Evolutionary conservation across 495 filamentous ascomycete species (phyloP), one percentile per base, ranked within the genome.

Genomic region (Penicillium alfredii): DNA sequence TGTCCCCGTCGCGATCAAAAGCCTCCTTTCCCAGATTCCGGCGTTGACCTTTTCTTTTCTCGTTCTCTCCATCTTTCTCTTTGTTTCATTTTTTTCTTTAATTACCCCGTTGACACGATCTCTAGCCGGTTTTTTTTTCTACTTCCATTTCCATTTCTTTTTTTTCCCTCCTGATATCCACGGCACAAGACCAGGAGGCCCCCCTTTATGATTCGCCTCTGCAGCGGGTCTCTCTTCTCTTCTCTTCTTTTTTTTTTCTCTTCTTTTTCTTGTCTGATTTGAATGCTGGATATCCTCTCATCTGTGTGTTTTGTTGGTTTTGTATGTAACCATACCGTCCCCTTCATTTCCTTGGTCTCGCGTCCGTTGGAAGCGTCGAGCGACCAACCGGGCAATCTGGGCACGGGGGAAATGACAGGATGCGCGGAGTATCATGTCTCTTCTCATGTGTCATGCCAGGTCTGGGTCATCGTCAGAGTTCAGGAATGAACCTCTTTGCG

Each of bases 401-500:
- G 46, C 49, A 63, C 47, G 40, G 40, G 55, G 23, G 44, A 50
- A 55, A 46, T 50, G 54, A 45, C 56, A 59, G 59, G 53, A 53
- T 58, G 47, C 49, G 43, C 44, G 58, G 49, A 47, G 44, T 62
- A 43, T 62, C 58, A 64, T 66, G 56, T 59, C 53, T 41, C 40
- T 62, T 62, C 51, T 65, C 51, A 66, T 66, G 62, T 60, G 55
- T 66, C 55, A 66, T 63, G 59, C 55, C 54, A 53, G 58, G 54
- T 60, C 51, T 58, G 57, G 57, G 51, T 60, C 51, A 49, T 60
- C 45, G 48, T 61, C 56, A 56, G 47, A 51, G 31, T 55, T 54
- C 43, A 58, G 47, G 51, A 57, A 59, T 59, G 52, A 38, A 55
- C n/a, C n/a, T n/a, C n/a, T n/a, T n/a, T n/a, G n/a, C n/a, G n/a